Base-by-base conservation (phyloP, 176 grass and related monocot genomes). In the Paspalum notatum region DNA sequence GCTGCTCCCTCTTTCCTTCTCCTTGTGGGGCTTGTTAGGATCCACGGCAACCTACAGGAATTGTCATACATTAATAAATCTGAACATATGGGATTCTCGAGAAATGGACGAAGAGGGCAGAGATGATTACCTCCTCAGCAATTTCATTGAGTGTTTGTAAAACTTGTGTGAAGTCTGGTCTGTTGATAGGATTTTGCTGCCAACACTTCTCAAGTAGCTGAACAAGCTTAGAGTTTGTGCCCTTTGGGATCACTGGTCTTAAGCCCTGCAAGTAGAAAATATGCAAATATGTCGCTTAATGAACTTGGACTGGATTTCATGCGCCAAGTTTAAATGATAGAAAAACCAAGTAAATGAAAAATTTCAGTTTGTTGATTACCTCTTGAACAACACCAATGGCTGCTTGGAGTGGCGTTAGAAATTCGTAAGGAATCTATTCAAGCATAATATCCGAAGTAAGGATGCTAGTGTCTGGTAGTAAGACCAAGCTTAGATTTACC, bases 351-450 rank as follows among this genome's bases (percentile, higher is more conserved):
- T 57, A 8, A 57, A 41, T 37, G 22, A 74, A 56, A 10, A 56
- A 73, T 8, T 56, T 53, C 25, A 80, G 51, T 32, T 27, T 22
- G 44, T 39, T 61, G 20, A 17, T 43, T 89, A 91, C 92, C 86
- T 94, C 90, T 79, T 94, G 86, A 81, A 94, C 86, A 37, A 94
- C 92, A 75, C 89, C 92, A 49, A 94, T 89, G 26, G 92, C 89
- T 89, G 92, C 92, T 89, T 94, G 92, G 46, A 94, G 80, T 53
- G 89, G 92, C 12, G 89, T 94, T 51, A 94, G 84, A 67, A 84
- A 94, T 75, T 94, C 91, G 51, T 94, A 84, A 17, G 88, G 91
- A 73, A 94, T 53, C 91, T 91, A 70, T 59, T 59, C n/a, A 75
- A 58, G 79, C 57, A 69, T 79, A 86, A 83, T 37, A 79, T 44